These are phyloP conservation scores for Exophiala xenobiotica DNA, from an alignment of 2,329 filamentous ascomycete species.

Conservation along the genomic window DNA sequence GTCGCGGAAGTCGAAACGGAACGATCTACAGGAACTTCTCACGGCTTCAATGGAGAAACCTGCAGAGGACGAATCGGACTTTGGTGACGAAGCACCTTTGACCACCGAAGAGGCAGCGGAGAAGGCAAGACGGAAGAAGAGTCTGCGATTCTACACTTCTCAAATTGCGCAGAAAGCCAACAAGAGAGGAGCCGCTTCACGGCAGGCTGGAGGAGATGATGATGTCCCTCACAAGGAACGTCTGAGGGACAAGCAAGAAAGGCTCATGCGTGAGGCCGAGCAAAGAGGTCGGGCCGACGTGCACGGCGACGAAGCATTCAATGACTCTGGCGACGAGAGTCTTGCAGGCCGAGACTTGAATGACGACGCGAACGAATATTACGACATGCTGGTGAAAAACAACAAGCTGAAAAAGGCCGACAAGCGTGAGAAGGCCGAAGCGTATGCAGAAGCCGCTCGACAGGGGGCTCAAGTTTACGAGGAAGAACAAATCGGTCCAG, in stretches of 20 bases:
- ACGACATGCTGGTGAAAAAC: slow-evolving; percentile 76
- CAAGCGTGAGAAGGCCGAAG: slow-evolving; percentile 66
- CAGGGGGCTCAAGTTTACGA: slow-evolving; percentile 62
- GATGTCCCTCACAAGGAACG: slow-evolving; percentile 81
- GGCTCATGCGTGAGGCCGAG: slow-evolving; percentile 86
- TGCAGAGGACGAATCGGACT: slow-evolving; percentile 73
- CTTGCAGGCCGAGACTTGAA: slow-evolving; percentile 51
- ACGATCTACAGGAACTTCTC: slow-evolving; percentile 45
- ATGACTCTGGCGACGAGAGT: slow-evolving; percentile 65
- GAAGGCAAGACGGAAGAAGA: slow-evolving; percentile 87
- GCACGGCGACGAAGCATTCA: slow-evolving; percentile 55
- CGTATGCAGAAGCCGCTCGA: slow-evolving; percentile 54
- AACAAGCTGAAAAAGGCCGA: slow-evolving; percentile 61
- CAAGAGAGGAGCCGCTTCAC: slow-evolving; percentile 64
- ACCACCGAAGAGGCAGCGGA: slow-evolving; percentile 77
- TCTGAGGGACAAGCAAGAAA: slow-evolving; percentile 77
- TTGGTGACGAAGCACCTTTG: slow-evolving; percentile 83
- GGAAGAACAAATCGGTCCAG: slow-evolving; percentile 68
- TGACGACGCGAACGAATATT: slow-evolving; percentile 61
- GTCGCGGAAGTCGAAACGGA: slow-evolving; percentile 58
- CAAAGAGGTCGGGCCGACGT: slow-evolving; percentile 68
- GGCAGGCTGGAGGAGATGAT: slow-evolving; percentile 60
- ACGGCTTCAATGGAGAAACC: slow-evolving; percentile 33
- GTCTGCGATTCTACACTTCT: slow-evolving; percentile 93
- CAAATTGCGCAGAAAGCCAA: slow-evolving; percentile 95